Base-by-base conservation (phyloP, 148 eudicot species). In the Dianthus caryophyllus region DNA sequence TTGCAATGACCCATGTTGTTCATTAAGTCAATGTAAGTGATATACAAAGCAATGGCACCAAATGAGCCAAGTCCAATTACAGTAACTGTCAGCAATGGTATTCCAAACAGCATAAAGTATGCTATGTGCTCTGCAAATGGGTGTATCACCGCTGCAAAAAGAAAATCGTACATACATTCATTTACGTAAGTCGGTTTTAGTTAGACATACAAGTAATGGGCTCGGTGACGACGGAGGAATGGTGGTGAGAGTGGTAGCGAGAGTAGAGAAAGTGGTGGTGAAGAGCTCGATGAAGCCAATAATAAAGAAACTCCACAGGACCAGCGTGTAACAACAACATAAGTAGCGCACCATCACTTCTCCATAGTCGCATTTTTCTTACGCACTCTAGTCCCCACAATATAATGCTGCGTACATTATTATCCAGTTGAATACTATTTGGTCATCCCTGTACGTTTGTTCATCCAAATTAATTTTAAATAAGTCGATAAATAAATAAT, bases 1-100 rank as follows among this genome's bases (percentile, higher is more conserved):
- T 88, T 88, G 83, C 90, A 85, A 75, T 88, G 90, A 12, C 90
- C 90, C 87, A 88, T 69, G 66, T 82, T 80, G 82, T 85, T 85
- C 90, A 85, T 85, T 43, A 84, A 68, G 68, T 88, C 96, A 21
- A 88, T 77, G 38, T 64, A 85, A 0, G 69, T 75, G 1, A 80
- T 1, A n/a, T 88, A 88, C 36, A 72, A 72, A 1, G 66, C 48
- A 0, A 79, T 0, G 0, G 80, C 72, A 17, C 16, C 67, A 0
- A 80, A 27, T 0, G 96, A 88, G 6, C 59, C 61, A 0, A 73
- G 76, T 25, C 64, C 71, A 4, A 72, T 73, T 1, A 59, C 0
- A 1, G 14, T 0, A 7, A 75, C 26, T 2, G 81, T 60, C 61
- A 80, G 3, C 54, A 79, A 0, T 8, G 93, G 89, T 22, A 77